Percentiles rank a stretch among this genome's conserved stretches.
These are phyloP conservation scores for Suillus bovinus DNA, from an alignment of 768 basidiomycete genomes.

Conservation along the genomic window DNA sequence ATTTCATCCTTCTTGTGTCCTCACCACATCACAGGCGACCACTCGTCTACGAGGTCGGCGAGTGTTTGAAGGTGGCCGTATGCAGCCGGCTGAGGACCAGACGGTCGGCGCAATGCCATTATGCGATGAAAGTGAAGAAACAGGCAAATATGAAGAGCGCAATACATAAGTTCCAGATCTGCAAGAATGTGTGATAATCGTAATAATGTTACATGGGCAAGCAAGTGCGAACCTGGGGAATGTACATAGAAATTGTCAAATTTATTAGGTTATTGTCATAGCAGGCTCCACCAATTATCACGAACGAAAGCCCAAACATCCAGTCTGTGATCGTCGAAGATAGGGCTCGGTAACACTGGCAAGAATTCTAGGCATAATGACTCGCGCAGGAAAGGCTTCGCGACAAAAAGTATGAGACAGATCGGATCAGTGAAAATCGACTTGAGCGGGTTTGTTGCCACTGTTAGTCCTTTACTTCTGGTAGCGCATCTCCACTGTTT, in stretches of 20 bases:
- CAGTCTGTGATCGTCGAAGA: no score
- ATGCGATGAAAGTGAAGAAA: conserved; percentile 14
- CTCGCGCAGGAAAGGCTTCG: conserved; percentile 30
- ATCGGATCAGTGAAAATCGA: conserved; percentile 24
- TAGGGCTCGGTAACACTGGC: no score
- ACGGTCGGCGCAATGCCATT: conserved; percentile 13
- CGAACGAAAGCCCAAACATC: no score
- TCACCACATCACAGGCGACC: conserved; percentile 24
- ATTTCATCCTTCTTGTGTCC: conserved; percentile 20
- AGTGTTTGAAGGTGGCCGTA: conserved; percentile 37
- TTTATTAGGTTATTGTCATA: no score
- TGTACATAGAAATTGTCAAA: no score
- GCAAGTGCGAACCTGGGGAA: conserved; percentile 20
- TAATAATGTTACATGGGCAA: no score
- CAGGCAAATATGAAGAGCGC: background rate
- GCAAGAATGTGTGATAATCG: background rate
- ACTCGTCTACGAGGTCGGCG: conserved; percentile 32
- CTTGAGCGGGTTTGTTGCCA: conserved; percentile 22
- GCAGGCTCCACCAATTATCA: no score
- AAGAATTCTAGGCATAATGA: no score
- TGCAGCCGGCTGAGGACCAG: conserved; percentile 19
- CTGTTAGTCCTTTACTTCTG: conserved; percentile 13
- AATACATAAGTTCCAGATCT: conserved; percentile 20
- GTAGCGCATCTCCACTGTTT: conserved; percentile 24
- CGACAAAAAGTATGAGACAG: conserved; percentile 14